Conservation (phyloP, 2,329 filamentous ascomycete species). For the Exophiala aquamarina region DNA sequence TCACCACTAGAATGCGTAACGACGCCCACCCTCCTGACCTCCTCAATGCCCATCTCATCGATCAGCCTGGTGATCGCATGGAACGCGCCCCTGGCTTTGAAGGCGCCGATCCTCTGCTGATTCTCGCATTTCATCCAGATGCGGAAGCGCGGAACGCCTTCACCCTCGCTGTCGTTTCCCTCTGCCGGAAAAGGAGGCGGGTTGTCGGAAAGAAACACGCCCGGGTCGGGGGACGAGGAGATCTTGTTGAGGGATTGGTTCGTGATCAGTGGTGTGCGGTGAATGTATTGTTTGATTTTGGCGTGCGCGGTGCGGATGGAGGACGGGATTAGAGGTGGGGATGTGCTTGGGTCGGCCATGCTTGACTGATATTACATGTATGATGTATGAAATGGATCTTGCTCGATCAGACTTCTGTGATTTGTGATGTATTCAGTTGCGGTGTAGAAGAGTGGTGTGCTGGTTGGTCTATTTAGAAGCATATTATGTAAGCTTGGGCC, state of each 20-base stretch:
- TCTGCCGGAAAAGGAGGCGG: conserved; percentile 40
- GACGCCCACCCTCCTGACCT: conserved; percentile 67
- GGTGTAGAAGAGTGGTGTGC: too few species aligned
- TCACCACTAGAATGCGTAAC: conserved; percentile 86
- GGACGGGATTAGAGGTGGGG: conserved; percentile 67
- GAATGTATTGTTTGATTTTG: conserved; percentile 73
- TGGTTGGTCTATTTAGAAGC: too few species aligned
- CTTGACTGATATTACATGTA: conserved; percentile 2
- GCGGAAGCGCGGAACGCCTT: conserved; percentile 57
- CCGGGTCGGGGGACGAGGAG: conserved; percentile 68
- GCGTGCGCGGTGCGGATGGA: conserved; percentile 72
- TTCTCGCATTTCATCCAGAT: conserved; percentile 98
- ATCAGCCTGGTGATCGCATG: conserved; percentile 75
- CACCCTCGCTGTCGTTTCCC: conserved; percentile 55
- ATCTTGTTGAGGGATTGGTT: conserved; percentile 71
- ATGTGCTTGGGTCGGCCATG: conserved; percentile 47
- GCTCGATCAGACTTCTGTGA: too few species aligned
- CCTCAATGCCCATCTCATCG: conserved; percentile 60
- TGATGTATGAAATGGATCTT: too few species aligned
- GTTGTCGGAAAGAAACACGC: conserved; percentile 18
- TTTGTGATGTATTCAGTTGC: too few species aligned
- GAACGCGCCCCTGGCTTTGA: conserved; percentile 89
- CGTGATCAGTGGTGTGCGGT: conserved; percentile 80
- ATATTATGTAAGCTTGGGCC: too few species aligned
- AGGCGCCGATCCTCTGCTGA: conserved; percentile 83